Conservation (phyloP, 805 yeast genomes). For the Brettanomyces sp. region DNA sequence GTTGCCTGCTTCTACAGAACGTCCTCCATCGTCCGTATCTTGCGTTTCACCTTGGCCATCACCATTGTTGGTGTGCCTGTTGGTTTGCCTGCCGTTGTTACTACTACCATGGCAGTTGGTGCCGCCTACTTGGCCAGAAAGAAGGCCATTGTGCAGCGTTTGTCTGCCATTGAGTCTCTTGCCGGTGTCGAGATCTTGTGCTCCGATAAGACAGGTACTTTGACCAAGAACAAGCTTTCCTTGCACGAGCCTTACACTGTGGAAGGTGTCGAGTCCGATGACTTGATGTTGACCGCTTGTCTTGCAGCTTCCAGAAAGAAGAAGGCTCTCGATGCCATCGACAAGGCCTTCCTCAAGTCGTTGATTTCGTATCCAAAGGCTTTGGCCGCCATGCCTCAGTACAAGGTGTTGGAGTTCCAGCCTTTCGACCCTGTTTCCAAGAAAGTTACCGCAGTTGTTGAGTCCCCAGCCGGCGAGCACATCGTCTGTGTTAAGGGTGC, state of each 20-base stretch:
- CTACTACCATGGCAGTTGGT: conserved; percentile 97
- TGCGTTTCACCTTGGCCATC: conserved; percentile 82
- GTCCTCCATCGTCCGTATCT: conserved; percentile 65
- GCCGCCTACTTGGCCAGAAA: conserved; percentile 93
- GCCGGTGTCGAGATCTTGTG: conserved; percentile 94
- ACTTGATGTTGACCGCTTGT: conserved; percentile 88
- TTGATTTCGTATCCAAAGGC: conserved; percentile 81
- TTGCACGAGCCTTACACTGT: conserved; percentile 91
- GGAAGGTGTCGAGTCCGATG: conserved; percentile 86
- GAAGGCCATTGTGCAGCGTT: conserved; percentile 87
- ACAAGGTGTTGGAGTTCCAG: conserved; percentile 89
- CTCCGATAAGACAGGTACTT: conserved; percentile 92
- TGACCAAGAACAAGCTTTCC: conserved; percentile 88
- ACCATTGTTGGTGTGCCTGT: conserved; percentile 94
- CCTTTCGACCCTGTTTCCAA: conserved; percentile 97
- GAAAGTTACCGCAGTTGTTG: conserved; percentile 89
- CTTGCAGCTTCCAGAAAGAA: conserved; percentile 90
- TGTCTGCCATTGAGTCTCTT: conserved; percentile 86
- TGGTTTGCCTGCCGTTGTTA: conserved; percentile 92
- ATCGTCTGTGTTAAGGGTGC: conserved; percentile 96
- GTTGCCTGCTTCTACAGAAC: conserved; percentile 84
- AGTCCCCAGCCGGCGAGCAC: conserved; percentile 91
- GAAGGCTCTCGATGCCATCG: conserved; percentile 93
- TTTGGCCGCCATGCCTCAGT: conserved; percentile 80
- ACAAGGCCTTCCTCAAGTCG: conserved; percentile 85